phyloP scores from a whole-genome alignment of 257 asterid species.

The Henckelia pumila region DNA sequence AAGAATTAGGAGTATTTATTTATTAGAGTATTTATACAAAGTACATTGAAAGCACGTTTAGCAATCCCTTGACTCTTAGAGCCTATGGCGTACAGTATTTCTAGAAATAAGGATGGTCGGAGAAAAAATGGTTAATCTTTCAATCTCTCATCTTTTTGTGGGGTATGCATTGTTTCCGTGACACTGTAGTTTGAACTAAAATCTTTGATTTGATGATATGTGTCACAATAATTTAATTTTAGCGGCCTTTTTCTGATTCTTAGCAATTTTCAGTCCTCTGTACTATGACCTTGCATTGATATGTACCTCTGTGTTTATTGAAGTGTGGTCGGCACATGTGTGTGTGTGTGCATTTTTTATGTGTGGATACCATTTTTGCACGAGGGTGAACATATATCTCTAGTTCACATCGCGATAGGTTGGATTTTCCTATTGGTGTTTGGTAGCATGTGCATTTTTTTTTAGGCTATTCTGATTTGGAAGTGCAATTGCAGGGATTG shows the following conservation, averaged over 20 bases:
- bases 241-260: not conserved
- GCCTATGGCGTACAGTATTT: not conserved
- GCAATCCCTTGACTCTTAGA: not conserved
- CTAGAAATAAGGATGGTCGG: not conserved
- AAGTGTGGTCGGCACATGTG: not conserved
- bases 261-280: not conserved
- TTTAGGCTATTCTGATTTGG: conserved; percentile 23
- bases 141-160: not conserved
- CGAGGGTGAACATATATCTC: not conserved
- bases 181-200: not conserved
- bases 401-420: not conserved
- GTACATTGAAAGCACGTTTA: not conserved
- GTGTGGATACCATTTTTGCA: not conserved
- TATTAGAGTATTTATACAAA: not conserved
- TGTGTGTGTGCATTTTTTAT: not conserved
- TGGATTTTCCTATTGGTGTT: not conserved
- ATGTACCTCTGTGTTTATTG: not conserved
- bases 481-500: conserved; percentile 72
- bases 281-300: not conserved
- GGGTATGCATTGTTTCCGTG: not conserved
- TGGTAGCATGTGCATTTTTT: not conserved
- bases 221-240: not conserved
- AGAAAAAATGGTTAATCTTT: not conserved
- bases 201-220: not conserved
- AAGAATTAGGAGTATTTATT: not conserved